These are phyloP conservation scores for Artemisia annua DNA, from an alignment of 129 eudicot genomes.

Conservation along the genomic window DNA sequence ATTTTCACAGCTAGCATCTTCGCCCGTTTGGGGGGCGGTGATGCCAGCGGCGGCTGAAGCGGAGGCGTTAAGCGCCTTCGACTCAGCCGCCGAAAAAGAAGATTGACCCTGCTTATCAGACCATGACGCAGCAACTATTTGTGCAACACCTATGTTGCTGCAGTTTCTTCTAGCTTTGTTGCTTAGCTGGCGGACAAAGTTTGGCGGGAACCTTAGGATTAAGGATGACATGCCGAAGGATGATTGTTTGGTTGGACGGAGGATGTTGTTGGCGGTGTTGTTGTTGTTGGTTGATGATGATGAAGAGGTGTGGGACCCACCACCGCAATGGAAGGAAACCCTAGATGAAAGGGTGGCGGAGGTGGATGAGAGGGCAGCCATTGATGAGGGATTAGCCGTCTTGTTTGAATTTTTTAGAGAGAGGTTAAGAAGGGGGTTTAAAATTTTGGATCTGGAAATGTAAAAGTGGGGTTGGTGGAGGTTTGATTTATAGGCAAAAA, in stretches of 20 bases:
- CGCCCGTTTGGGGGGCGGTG: conserved; percentile 34
- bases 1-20: conserved; percentile 1
- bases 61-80: conserved; percentile 55
- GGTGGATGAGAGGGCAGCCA: conserved; percentile 66
- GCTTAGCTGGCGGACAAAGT: conserved; percentile 87
- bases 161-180: conserved; percentile 91
- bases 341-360: conserved; percentile 41
- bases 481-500: too few relatives aligned
- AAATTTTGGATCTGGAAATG: conserved; percentile 18
- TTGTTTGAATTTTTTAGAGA: conserved; percentile 1
- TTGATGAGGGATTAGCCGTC: conserved; percentile 25
- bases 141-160: conserved; percentile 96
- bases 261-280: conserved; percentile 21
- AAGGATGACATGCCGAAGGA: conserved; percentile 53
- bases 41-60: conserved; percentile 47
- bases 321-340: conserved; percentile 60
- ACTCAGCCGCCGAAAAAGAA: conserved; percentile 61
- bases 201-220: conserved; percentile 76
- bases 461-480: too few relatives aligned
- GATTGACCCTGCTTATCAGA: conserved; percentile 51
- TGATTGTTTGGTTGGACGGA: background rate
- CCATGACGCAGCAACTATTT: conserved; percentile 95
- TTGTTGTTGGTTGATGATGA: too few relatives aligned
- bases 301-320: background rate
- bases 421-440: background rate